These are phyloP conservation scores for Arthrinium phaeospermum DNA, from an alignment of 2,329 filamentous ascomycete species.

Conservation along the genomic window DNA sequence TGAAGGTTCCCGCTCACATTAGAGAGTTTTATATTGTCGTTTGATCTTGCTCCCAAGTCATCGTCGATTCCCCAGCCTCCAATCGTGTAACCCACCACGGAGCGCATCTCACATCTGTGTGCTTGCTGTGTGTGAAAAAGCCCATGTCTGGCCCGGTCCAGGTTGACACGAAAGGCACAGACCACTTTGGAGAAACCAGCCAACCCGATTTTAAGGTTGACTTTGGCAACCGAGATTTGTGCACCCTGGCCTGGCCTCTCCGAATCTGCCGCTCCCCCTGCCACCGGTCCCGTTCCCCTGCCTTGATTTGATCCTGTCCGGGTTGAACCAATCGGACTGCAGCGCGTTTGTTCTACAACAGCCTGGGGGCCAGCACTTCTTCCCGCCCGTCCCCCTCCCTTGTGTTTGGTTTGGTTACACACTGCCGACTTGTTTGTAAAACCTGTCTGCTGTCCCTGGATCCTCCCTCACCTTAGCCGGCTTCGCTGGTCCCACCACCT, in stretches of 20 bases:
- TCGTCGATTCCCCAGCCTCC: neutral
- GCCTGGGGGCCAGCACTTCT: neutral
- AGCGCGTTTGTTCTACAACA: neutral
- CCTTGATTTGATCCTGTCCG: neutral
- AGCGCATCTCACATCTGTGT: neutral
- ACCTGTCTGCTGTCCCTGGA: neutral
- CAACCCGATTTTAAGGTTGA: neutral
- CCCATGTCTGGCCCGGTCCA: neutral
- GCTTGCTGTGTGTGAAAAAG: neutral
- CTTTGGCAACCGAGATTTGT: neutral
- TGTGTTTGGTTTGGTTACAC: conserved; percentile 3
- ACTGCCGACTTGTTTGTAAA: neutral
- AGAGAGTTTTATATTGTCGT: neutral
- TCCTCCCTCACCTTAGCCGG: neutral
- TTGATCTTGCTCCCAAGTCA: neutral
- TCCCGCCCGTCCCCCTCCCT: neutral
- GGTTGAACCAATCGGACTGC: neutral
- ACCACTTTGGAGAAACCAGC: neutral
- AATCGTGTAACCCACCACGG: neutral
- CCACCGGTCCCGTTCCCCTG: neutral
- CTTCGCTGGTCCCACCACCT: neutral
- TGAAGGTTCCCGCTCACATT: neutral
- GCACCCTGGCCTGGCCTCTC: neutral
- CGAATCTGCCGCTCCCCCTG: neutral
- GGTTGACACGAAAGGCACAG: neutral